Evolutionary conservation across 352 stramenopile genomes (phyloP).

Genomic region (Globisporangium polare): DNA sequence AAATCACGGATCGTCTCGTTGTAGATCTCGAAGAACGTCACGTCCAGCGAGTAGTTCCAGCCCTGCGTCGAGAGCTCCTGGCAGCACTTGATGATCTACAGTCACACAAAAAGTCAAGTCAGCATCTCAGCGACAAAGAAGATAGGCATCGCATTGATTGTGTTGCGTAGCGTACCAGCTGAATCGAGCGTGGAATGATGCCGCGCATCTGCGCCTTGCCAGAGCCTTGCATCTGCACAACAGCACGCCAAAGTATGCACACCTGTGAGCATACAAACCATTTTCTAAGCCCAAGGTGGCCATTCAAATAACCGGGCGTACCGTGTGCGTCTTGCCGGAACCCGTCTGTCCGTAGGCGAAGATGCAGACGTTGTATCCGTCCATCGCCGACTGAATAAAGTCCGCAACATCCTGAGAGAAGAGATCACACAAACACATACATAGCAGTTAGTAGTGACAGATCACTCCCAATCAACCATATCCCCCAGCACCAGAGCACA

Average conservation of each 20-base stretch:
- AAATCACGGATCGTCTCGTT: conserved; percentile 99
- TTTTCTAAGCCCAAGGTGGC: too few species aligned
- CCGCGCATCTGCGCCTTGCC: conserved; percentile 94
- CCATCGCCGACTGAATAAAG: conserved; percentile 91
- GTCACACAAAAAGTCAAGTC: background rate
- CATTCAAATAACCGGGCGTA: conserved; percentile 8
- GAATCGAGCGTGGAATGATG: conserved; percentile 97
- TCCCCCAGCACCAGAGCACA: conserved; percentile 7
- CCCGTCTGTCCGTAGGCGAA: conserved; percentile 98
- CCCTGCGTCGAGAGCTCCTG: conserved; percentile 68
- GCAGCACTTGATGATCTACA: conserved; percentile 75
- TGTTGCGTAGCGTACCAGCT: conserved; percentile 38
- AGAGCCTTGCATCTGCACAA: conserved; percentile 93
- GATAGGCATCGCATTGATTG: background rate
- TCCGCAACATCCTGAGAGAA: conserved; percentile 66
- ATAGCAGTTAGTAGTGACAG: background rate
- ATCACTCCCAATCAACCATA: background rate
- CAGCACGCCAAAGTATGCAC: background rate
- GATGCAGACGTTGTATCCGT: conserved; percentile 99
- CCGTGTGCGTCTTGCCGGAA: conserved; percentile 96
- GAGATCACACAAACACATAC: background rate
- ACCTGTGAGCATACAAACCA: background rate
- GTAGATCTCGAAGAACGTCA: conserved; percentile 99
- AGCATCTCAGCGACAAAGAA: background rate
- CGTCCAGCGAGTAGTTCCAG: conserved; percentile 96